Conservation (phyloP, 169 alveolate species). For the Cyclospora cayetanensis region DNA sequence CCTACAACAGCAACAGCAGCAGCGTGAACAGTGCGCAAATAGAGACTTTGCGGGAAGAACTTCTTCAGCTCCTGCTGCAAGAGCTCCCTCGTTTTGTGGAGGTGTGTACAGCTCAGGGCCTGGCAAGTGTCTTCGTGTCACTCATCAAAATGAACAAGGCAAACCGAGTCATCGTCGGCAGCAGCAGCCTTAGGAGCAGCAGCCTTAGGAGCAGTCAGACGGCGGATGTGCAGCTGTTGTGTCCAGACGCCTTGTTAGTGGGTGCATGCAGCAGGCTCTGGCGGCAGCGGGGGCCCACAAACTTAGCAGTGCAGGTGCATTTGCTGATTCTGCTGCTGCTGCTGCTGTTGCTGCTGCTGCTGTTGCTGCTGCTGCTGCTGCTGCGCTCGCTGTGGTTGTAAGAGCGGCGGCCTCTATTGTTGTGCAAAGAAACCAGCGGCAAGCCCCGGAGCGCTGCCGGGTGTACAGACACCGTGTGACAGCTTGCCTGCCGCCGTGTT, state of each 20-base stretch:
- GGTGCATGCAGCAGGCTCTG: neutral
- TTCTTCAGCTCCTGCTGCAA: no score
- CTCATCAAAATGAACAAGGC: neutral
- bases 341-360: slow-evolving; percentile 20
- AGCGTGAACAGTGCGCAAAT: neutral
- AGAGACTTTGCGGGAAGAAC: neutral
- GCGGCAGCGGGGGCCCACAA: neutral
- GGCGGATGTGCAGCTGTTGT: neutral
- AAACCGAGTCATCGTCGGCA: no score
- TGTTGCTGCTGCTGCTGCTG: neutral
- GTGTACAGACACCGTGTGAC: no score
- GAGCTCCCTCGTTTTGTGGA: neutral
- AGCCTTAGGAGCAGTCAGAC: neutral
- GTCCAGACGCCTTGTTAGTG: neutral
- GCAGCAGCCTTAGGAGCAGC: slow-evolving; percentile 13
- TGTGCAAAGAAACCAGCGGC: no score
- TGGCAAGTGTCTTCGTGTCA: neutral
- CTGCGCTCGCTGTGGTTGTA: neutral
- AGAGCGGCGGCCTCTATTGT: neutral
- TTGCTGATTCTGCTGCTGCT: neutral
- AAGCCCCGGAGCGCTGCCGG: no score
- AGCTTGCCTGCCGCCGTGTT: no score
- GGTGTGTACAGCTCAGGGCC: neutral
- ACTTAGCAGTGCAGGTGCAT: neutral
- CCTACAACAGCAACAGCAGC: no score